Conservation (phyloP, 345 rosid genomes). For the Sisymbrium irio region DNA sequence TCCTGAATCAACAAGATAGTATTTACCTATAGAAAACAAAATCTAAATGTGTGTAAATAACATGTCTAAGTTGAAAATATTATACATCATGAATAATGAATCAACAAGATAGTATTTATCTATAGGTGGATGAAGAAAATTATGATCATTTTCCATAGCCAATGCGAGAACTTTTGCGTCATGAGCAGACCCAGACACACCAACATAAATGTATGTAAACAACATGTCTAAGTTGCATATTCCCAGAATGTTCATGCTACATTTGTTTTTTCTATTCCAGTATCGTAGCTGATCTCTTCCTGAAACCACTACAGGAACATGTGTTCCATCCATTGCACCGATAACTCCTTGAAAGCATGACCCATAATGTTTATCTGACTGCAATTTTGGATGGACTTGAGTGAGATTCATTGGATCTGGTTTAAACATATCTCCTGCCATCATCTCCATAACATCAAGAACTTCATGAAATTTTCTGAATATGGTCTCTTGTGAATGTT, state of each 20-base stretch:
- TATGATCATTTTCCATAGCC: too few relatives aligned
- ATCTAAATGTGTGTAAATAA: too few relatives aligned
- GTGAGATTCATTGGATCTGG: not conserved
- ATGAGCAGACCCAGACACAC: too few relatives aligned
- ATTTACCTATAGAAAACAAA: too few relatives aligned
- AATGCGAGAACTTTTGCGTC: too few relatives aligned
- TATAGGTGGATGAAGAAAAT: too few relatives aligned
- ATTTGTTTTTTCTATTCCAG: not conserved
- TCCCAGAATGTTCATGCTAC: not conserved
- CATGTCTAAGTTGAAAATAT: too few relatives aligned
- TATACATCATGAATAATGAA: too few relatives aligned
- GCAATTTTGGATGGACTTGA: not conserved
- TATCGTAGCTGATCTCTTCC: not conserved
- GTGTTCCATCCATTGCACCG: too few relatives aligned
- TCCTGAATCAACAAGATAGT: too few relatives aligned
- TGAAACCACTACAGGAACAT: not conserved
- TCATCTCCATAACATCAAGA: not conserved
- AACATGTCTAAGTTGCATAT: not conserved
- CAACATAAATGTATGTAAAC: conserved; percentile 1
- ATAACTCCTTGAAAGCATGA: not conserved
- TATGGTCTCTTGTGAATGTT: not conserved
- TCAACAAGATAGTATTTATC: too few relatives aligned
- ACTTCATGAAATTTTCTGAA: not conserved
- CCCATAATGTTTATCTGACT: not conserved
- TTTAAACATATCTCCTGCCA: not conserved